A percentile compares a stretch with the other conserved stretches of the same genome.
Conservation (phyloP, 331 rosid species). For the Phaseolus coccineus region DNA sequence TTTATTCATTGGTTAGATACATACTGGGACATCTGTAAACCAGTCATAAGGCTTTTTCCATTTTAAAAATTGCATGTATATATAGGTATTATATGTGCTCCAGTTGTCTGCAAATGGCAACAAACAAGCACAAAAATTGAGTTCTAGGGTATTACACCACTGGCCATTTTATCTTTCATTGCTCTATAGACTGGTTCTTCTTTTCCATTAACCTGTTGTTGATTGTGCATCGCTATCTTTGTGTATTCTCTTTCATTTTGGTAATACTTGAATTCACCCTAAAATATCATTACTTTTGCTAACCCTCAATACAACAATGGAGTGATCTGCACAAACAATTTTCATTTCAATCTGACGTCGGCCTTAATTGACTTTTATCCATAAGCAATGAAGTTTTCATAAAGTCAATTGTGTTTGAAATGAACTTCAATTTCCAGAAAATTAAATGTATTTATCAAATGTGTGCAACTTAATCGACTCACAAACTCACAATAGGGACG, state of each 20-base stretch:
- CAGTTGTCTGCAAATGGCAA: slow-evolving; percentile 1
- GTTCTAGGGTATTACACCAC: not conserved
- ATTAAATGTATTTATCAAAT: slow-evolving; percentile 1
- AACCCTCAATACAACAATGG: not conserved
- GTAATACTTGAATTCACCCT: not conserved
- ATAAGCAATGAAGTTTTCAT: not conserved
- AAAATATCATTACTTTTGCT: not conserved
- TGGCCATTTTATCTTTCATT: not conserved
- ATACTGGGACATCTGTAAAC: not conserved
- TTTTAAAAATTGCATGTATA: slow-evolving; percentile 17
- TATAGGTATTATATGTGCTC: slow-evolving; percentile 5
- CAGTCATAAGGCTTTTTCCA: not conserved
- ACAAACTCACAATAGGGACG: not conserved
- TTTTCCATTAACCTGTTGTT: slow-evolving; percentile 14
- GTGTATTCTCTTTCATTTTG: slow-evolving; percentile 1
- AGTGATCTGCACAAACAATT: not conserved
- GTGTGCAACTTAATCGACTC: not conserved
- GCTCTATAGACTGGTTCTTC: not conserved
- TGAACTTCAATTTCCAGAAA: not conserved
- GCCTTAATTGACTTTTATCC: not conserved
- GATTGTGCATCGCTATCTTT: not conserved
- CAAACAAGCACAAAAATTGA: slow-evolving; percentile 14
- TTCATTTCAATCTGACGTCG: not conserved
- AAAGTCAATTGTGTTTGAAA: slow-evolving; percentile 5
- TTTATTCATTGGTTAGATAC: not conserved